A percentile compares a stretch with the other conserved stretches of the same genome.
Evolutionary conservation across 2,329 filamentous ascomycete genomes (phyloP).

Genomic region (Amauroascus verrucosus): DNA sequence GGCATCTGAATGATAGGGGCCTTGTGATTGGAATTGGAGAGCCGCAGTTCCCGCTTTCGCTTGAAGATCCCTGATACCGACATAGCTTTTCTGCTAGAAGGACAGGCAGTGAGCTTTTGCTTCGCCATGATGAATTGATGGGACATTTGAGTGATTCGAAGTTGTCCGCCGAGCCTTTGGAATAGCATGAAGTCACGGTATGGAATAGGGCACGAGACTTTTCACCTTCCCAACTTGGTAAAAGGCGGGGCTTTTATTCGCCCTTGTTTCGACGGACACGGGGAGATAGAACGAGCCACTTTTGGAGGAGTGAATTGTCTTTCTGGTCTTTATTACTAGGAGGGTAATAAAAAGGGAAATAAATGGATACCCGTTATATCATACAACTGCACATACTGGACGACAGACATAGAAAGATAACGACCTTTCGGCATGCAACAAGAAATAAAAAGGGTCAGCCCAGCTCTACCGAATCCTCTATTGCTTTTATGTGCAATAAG

Average conservation of each 20-base stretch:
- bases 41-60: neutral
- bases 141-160: neutral
- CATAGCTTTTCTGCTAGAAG: neutral
- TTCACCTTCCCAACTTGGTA: neutral
- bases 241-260: neutral
- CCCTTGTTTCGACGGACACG: neutral
- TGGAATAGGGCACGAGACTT: neutral
- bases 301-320: neutral
- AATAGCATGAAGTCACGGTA: neutral
- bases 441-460: neutral
- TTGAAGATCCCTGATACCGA: neutral
- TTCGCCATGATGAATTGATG: neutral
- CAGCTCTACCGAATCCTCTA: neutral
- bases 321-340: neutral
- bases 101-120: neutral
- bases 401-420: neutral
- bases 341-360: no score
- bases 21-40: neutral
- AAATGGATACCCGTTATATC: neutral
- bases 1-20: no score
- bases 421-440: neutral
- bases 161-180: neutral
- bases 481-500: neutral
- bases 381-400: neutral
- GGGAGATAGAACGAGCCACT: neutral